Evolutionary conservation across 1,284 basidiomycete genomes (phyloP).

Genomic region (Leccinum angustisporum): DNA sequence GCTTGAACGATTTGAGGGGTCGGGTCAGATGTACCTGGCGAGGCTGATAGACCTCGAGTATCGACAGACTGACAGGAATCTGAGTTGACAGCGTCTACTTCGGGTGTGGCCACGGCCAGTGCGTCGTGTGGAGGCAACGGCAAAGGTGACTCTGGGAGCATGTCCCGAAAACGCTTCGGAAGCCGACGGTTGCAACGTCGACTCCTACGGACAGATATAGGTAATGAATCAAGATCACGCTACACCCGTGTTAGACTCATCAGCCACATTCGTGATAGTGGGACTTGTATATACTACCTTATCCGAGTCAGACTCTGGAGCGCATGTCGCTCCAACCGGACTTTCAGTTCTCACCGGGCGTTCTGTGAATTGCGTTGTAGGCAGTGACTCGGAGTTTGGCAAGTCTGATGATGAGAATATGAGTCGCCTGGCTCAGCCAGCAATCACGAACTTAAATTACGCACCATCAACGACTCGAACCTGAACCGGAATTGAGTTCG

Average conservation of each 20-base stretch:
- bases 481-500: neutral
- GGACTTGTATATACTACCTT: neutral
- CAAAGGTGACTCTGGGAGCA: neutral
- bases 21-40: neutral
- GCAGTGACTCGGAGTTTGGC: neutral
- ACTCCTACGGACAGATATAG: neutral
- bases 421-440: neutral
- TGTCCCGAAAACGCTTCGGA: neutral
- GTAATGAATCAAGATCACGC: neutral
- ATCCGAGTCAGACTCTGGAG: neutral
- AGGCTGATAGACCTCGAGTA: neutral
- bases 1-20: neutral
- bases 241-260: neutral
- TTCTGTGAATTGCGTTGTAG: neutral
- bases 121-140: neutral
- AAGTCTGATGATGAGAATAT: neutral
- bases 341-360: neutral
- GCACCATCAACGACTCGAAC: neutral
- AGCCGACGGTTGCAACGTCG: neutral
- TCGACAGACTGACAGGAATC: neutral
- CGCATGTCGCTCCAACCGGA: neutral
- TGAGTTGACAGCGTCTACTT: neutral
- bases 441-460: neutral
- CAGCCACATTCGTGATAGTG: neutral
- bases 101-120: neutral